These are phyloP conservation scores for Ensete glaucum DNA, from an alignment of 176 grass and related monocot genomes.

Conservation along the genomic window DNA sequence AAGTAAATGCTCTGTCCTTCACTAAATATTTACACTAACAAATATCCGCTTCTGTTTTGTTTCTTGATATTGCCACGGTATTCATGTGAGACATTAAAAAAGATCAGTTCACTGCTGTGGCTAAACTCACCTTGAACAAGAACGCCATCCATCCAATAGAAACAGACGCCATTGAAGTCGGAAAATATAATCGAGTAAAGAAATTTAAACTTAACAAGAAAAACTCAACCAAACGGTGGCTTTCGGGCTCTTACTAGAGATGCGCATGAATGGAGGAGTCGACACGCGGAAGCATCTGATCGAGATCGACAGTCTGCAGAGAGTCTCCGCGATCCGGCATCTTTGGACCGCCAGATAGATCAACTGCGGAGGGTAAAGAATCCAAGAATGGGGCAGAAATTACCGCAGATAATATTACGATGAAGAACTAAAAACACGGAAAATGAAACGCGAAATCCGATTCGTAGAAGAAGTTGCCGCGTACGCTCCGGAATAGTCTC, in stretches of 20 bases:
- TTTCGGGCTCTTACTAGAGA: slow-evolving; percentile 33
- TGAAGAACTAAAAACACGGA: background rate
- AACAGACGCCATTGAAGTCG: slow-evolving; percentile 5
- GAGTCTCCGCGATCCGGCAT: slow-evolving; percentile 51
- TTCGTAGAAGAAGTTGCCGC: background rate
- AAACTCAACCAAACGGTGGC: background rate
- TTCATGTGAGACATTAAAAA: background rate
- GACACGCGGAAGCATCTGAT: slow-evolving; percentile 25
- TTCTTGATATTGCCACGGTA: background rate
- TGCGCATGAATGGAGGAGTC: slow-evolving; percentile 16
- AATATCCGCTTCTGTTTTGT: background rate
- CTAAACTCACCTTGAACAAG: background rate
- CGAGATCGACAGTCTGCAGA: slow-evolving; percentile 50
- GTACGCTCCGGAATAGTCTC: slow-evolving; percentile 2
- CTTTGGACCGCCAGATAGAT: slow-evolving; percentile 47
- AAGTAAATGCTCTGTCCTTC: background rate
- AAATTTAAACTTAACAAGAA: background rate
- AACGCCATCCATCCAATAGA: background rate
- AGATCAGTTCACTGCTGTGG: too few species aligned
- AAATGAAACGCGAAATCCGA: background rate
- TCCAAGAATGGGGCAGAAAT: background rate
- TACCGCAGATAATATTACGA: background rate
- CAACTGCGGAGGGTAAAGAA: slow-evolving; percentile 31
- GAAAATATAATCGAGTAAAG: background rate
- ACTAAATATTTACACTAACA: too few species aligned